These are phyloP conservation scores for Myriosclerotinia curreyana DNA, from an alignment of 2,329 filamentous ascomycete genomes.

Conservation along the genomic window DNA sequence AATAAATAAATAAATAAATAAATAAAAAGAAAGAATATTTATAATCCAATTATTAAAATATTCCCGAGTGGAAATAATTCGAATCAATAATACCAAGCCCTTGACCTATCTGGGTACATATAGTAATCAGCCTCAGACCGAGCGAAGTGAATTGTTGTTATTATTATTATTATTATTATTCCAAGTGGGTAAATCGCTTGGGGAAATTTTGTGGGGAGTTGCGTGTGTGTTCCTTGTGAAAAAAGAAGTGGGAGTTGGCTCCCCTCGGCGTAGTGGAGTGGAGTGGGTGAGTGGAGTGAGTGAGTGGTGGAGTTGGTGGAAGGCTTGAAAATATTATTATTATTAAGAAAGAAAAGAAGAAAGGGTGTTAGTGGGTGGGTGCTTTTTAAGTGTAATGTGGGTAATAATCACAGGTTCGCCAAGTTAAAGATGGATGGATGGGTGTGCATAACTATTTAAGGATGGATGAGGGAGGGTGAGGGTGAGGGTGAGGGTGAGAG, in stretches of 20 bases:
- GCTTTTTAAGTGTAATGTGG: no score
- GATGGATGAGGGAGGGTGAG: not conserved
- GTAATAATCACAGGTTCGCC: no score
- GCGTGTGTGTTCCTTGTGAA: constrained; percentile 1
- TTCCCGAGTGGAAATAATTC: not conserved
- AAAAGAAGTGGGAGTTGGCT: constrained; percentile 1
- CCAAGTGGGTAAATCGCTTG: constrained; percentile 11
- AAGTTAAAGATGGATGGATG: constrained; percentile 8
- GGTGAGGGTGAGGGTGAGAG: no score
- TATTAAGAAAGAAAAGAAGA: no score
- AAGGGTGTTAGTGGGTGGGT: constrained; percentile 6
- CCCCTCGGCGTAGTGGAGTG: not conserved
- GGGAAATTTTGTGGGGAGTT: constrained; percentile 14
- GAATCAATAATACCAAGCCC: not conserved
- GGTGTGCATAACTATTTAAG: constrained; percentile 1
- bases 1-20: no score
- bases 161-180: not conserved
- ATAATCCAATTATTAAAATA: not conserved
- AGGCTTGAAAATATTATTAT: constrained; percentile 15
- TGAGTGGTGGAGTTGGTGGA: no score
- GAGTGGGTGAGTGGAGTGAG: no score
- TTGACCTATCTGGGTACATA: not conserved
- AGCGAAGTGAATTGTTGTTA: not conserved
- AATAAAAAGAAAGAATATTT: not conserved
- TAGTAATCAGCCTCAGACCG: not conserved